Base-by-base conservation (phyloP, 768 basidiomycete species). In the Termitomyces sp. region DNA sequence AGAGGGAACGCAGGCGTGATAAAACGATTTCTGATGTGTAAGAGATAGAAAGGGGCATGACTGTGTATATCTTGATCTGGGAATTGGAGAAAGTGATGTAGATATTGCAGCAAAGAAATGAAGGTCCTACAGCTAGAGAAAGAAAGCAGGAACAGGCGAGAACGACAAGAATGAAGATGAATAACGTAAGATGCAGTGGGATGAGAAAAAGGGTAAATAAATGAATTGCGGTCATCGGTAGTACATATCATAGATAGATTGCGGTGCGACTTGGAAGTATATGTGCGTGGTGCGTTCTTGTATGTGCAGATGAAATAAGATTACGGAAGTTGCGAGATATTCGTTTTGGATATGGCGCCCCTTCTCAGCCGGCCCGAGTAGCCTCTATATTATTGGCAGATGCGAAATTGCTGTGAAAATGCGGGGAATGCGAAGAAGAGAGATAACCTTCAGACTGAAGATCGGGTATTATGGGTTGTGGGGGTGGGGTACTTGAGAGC, bases 341-440 rank as follows among this genome's bases (percentile, higher is more conserved):
- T 58, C 60, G 55, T 53, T 67, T 41, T 55, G 59, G 52, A 44
- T 62, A 65, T 61, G 59, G 54, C 56, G 63, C 53, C 62, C n/a
- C 56, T 60, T 58, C 51, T 75, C 70, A 78, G 62, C 74, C 69
- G 64, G 74, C 77, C 68, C 75, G 73, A 63, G 76, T 68, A 68
- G 77, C 76, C 70, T 80, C 79, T 80, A 80, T 54, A 65, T 74
- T 70, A 61, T 59, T 69, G 66, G 65, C 63, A 60, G 71, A 69
- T 58, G 72, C 69, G 57, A 70, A 68, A 58, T 65, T 66, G 61
- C 62, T 65, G 67, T 71, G 70, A 52, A 70, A 72, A 68, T 72
- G 71, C 63, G 69, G 67, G 56, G 71, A 63, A 70, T 71, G 70
- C 66, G 68, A 66, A 64, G 68, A 64, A 62, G 68, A 33, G 58